These are phyloP conservation scores for Zygoascus sp. DNA, from an alignment of 1,139 yeast species.

Conservation along the genomic window DNA sequence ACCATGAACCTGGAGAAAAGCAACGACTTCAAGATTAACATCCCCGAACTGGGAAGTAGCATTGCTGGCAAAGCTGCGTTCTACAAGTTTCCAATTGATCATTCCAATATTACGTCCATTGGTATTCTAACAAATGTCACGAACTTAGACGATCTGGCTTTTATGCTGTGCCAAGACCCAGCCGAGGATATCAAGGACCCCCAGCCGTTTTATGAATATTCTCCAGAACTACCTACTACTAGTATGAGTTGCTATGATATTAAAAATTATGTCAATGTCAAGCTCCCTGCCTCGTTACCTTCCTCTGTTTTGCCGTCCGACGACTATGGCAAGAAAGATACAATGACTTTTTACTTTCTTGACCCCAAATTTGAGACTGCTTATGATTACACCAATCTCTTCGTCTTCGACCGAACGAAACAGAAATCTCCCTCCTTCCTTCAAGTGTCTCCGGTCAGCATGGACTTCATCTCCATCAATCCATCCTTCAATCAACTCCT, in stretches of 20 bases:
- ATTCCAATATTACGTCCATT: neutral
- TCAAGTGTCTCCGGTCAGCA: neutral
- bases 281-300: slow-evolving; percentile 12
- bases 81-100: neutral
- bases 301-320: slow-evolving; percentile 13
- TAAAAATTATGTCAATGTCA: slow-evolving; percentile 1
- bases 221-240: neutral
- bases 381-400: slow-evolving; percentile 2
- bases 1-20: neutral
- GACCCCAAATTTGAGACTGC: slow-evolving; percentile 5
- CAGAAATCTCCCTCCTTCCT: neutral
- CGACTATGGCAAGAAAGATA: slow-evolving; percentile 4
- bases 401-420: neutral
- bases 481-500: slow-evolving; percentile 10
- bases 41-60: neutral
- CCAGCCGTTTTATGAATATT: neutral
- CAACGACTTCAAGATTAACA: neutral
- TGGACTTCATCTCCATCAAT: slow-evolving; percentile 5
- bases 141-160: neutral
- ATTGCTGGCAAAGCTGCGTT: neutral
- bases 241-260: slow-evolving; percentile 9
- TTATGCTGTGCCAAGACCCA: slow-evolving; percentile 8
- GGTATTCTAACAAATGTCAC: slow-evolving; percentile 10
- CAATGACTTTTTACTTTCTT: slow-evolving; percentile 9
- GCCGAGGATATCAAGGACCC: neutral